phyloP scores from a whole-genome alignment of 352 stramenopile species.

The Phytophthora multivora region DNA sequence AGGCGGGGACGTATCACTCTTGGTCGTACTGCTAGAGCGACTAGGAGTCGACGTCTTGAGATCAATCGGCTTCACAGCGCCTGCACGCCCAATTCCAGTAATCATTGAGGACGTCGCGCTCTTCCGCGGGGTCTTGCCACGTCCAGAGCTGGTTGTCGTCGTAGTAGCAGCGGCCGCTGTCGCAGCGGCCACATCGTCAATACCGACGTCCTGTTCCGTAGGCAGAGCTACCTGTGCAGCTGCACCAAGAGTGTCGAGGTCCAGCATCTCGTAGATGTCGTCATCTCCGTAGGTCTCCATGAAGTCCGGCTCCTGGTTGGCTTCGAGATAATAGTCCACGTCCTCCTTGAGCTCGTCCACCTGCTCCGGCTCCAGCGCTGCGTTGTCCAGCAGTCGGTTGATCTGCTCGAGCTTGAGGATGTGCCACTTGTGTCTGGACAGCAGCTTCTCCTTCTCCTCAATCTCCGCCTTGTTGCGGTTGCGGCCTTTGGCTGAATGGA shows the following conservation, averaged over 20 bases:
- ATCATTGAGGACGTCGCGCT: conserved; percentile 60
- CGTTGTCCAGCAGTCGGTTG: conserved; percentile 97
- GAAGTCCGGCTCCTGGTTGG: conserved; percentile 93
- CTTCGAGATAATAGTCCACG: conserved; percentile 98
- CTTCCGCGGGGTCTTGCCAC: conserved; percentile 75
- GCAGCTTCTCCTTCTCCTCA: conserved; percentile 89
- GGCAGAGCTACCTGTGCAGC: conserved; percentile 74
- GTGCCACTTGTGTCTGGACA: conserved; percentile 96
- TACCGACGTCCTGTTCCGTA: conserved; percentile 71
- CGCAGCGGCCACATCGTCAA: conserved; percentile 49
- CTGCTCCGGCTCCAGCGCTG: conserved; percentile 90
- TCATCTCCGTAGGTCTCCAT: conserved; percentile 91
- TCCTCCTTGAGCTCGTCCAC: conserved; percentile 98
- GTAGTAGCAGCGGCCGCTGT: conserved; percentile 3
- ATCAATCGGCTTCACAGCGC: conserved; percentile 78
- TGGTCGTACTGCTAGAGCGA: conserved; percentile 50
- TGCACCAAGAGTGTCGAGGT: conserved; percentile 91
- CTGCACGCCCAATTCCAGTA: conserved; percentile 72
- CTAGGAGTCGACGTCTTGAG: conserved; percentile 77
- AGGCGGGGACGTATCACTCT: conserved; percentile 49
- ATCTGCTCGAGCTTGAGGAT: conserved; percentile 98
- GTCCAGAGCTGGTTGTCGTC: conserved; percentile 8
- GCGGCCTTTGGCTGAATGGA: conserved; percentile 90
- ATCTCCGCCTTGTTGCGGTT: conserved; percentile 96
- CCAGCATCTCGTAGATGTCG: conserved; percentile 96